A percentile compares a stretch with the other conserved stretches of the same genome.
Evolutionary conservation across 257 asterid genomes (phyloP).

Genomic region (Hygrophila difformis): DNA sequence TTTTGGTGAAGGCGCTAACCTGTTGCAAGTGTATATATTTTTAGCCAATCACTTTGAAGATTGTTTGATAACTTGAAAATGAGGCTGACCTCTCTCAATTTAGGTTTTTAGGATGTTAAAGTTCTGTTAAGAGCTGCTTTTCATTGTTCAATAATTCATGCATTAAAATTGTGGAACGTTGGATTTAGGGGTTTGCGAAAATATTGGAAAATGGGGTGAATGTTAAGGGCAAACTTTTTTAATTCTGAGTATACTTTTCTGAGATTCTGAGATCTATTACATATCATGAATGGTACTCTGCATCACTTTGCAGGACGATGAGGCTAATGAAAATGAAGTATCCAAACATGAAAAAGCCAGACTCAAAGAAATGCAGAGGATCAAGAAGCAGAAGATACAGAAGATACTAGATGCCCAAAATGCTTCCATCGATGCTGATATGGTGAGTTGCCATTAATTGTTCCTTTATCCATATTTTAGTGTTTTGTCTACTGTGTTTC

Average conservation of each 20-base stretch:
- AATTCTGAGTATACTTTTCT: neutral
- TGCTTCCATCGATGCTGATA: conserved; percentile 89
- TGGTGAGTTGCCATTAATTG: conserved; percentile 37
- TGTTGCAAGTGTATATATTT: too few relatives aligned
- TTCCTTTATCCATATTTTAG: neutral
- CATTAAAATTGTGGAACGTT: neutral
- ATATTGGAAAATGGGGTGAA: too few relatives aligned
- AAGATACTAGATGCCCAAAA: conserved; percentile 77
- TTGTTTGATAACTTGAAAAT: too few relatives aligned
- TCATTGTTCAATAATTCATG: neutral
- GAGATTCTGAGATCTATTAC: neutral
- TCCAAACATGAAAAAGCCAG: conserved; percentile 67
- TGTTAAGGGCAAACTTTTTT: neutral
- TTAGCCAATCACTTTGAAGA: neutral
- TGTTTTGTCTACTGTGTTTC: neutral
- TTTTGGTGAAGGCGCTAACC: conserved; percentile 9
- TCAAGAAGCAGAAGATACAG: conserved; percentile 81
- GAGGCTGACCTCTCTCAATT: neutral
- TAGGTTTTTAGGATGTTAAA: neutral
- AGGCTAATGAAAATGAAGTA: conserved; percentile 34
- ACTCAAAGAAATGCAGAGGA: conserved; percentile 70
- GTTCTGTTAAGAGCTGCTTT: neutral
- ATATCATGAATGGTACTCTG: neutral
- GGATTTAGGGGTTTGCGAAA: neutral
- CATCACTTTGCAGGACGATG: conserved; percentile 39